Base-by-base conservation (phyloP, 108 stramenopile genomes). In the Nitzschia palea region DNA sequence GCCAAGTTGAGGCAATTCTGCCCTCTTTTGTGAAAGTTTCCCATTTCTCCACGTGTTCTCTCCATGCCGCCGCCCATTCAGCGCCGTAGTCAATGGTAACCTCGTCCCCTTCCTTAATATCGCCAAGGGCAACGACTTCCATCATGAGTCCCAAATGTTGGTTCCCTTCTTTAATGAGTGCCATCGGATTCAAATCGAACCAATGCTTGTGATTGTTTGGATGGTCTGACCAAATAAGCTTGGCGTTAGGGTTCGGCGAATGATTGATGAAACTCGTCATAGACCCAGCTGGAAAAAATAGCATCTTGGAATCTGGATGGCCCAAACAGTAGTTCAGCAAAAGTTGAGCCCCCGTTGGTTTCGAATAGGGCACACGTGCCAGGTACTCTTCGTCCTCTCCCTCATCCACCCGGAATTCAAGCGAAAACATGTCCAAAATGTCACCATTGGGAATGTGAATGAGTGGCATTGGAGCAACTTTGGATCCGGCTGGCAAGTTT, bases 61-160 rank as follows among this genome's bases (percentile, higher is more conserved):
- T 66, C 93, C 93, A 94, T 12, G 93, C 87, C 26, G 69, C 79
- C 44, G 75, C 65, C 93, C 93, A 94, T 48, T 81, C 80, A 4
- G 62, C 47, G 8, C 93, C 93, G 52, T 94, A 94, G 59, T 94
- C 89, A 51, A 94, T 77, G 43, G 86, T 82, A 14, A 89, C 80
- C 62, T 82, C 80, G 47, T 82, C 80, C 1, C 80, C 88, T 68
- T 84, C 77, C 26, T 65, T 69, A 37, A 93, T 93, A 44, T 86
- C 82, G 20, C 66, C 69, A 14, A 75, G 74, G 43, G 91, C 91
- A 23, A 90, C 84, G 63, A 93, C 73, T 70, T 93, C 91, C 52
- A 93, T 65, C 45, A 92, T 54, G 47, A 92, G 81, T 15, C 85
- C 84, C 63, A 83, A 53, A 73, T 74, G 47, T 60, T 70, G 15